Conservation (phyloP, 75 land plant species). For the Pinus taeda region DNA sequence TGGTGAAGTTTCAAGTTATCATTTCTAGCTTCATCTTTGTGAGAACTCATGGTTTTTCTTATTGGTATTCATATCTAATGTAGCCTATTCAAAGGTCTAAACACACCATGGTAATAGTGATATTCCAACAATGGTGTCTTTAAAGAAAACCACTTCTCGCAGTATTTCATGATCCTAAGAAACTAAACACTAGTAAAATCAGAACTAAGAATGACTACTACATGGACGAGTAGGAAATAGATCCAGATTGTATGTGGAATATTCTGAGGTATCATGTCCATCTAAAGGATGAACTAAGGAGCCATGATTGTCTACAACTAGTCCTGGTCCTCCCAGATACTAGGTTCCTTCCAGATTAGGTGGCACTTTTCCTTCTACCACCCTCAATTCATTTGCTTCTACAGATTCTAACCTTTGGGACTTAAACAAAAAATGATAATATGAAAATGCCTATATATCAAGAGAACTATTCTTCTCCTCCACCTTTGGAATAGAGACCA, state of each 20-base stretch:
- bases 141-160: no score
- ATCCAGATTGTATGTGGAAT: slow-evolving; percentile 20
- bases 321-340: slow-evolving; percentile 68
- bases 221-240: slow-evolving; percentile 46
- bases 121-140: no score
- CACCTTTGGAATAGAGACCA: no score
- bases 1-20: no score
- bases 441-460: slow-evolving; percentile 45
- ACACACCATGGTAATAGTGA: no score
- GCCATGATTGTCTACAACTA: slow-evolving; percentile 71
- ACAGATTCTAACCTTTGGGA: slow-evolving; percentile 59
- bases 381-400: slow-evolving; percentile 28
- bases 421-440: slow-evolving; percentile 64
- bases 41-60: no score
- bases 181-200: not conserved
- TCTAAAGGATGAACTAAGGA: slow-evolving; percentile 78
- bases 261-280: slow-evolving; percentile 72
- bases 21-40: no score
- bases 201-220: not conserved
- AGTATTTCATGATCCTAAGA: no score
- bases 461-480: not conserved
- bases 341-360: slow-evolving; percentile 66
- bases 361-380: slow-evolving; percentile 56
- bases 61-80: no score
- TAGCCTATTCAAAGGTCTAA: no score